These are phyloP conservation scores for Dendrothele bispora DNA, from an alignment of 768 basidiomycete species.

Conservation along the genomic window DNA sequence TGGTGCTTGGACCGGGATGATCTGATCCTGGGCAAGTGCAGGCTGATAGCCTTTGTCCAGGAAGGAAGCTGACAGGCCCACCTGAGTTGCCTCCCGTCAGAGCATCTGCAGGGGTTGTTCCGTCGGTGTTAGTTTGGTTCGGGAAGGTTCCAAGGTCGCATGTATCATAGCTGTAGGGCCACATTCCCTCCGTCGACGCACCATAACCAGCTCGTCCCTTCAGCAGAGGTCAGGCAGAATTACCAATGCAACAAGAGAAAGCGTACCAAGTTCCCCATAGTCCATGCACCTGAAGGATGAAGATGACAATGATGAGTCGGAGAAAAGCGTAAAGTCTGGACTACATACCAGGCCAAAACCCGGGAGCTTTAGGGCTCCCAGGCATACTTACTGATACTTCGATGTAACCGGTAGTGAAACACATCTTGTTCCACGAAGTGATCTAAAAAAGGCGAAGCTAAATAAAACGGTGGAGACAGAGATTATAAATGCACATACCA, in stretches of 20 bases:
- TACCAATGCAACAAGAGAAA: background rate
- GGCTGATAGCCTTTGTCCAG: slow-evolving; percentile 83
- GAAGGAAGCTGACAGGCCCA: slow-evolving; percentile 67
- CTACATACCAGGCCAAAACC: slow-evolving; percentile 81
- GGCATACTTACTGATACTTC: slow-evolving; percentile 82
- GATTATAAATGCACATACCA: slow-evolving; percentile 52
- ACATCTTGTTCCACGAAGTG: slow-evolving; percentile 91
- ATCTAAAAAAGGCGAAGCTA: slow-evolving; percentile 49
- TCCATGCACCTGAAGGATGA: slow-evolving; percentile 55
- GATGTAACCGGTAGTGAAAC: slow-evolving; percentile 90
- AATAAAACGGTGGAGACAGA: slow-evolving; percentile 33
- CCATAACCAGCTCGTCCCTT: slow-evolving; percentile 87
- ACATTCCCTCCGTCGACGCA: slow-evolving; percentile 83
- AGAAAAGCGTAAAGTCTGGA: slow-evolving; percentile 4
- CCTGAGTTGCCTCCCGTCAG: slow-evolving; percentile 50
- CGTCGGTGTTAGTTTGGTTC: slow-evolving; percentile 68
- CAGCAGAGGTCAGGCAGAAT: slow-evolving; percentile 10
- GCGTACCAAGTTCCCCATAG: slow-evolving; percentile 71
- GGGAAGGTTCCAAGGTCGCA: slow-evolving; percentile 89
- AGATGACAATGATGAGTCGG: slow-evolving; percentile 9
- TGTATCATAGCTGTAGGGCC: slow-evolving; percentile 81
- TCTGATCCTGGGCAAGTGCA: slow-evolving; percentile 87
- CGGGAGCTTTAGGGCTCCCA: slow-evolving; percentile 57
- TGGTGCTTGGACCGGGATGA: slow-evolving; percentile 81
- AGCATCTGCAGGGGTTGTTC: slow-evolving; percentile 55